Conservation (phyloP, 2,329 filamentous ascomycete species). For the Chaetothyriales sp. region DNA sequence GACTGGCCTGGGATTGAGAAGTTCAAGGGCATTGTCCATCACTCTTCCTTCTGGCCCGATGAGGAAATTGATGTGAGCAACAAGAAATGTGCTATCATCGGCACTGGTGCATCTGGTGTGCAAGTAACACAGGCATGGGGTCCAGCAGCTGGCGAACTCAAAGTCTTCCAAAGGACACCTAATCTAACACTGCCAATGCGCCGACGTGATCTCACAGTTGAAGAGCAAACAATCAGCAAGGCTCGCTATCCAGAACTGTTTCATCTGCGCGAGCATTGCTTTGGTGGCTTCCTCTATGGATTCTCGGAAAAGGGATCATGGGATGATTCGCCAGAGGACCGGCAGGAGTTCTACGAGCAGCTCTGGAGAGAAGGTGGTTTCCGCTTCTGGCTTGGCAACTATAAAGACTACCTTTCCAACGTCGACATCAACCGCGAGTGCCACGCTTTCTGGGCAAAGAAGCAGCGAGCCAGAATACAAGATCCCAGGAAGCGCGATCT, state of each 20-base stretch:
- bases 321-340: conserved; percentile 13
- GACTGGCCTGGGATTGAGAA: conserved; percentile 40
- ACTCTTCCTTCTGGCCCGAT: conserved; percentile 46
- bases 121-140: conserved; percentile 49
- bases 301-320: conserved; percentile 41
- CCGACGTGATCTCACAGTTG: conserved; percentile 31
- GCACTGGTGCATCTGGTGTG: conserved; percentile 49
- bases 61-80: conserved; percentile 39
- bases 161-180: conserved; percentile 46
- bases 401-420: conserved; percentile 37
- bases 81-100: conserved; percentile 48
- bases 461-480: conserved; percentile 35
- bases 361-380: conserved; percentile 43
- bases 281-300: conserved; percentile 38
- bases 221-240: conserved; percentile 32
- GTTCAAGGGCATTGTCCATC: conserved; percentile 45
- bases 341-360: conserved; percentile 34
- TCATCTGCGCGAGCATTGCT: conserved; percentile 21
- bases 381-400: conserved; percentile 38
- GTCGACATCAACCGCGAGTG: conserved; percentile 35
- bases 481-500: conserved; percentile 37
- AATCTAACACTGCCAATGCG: conserved; percentile 50
- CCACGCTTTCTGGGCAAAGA: conserved; percentile 43
- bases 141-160: conserved; percentile 36
- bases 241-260: conserved; percentile 23